These are phyloP conservation scores for Aspergillus hancockii DNA, from an alignment of 495 filamentous ascomycete species.

Conservation along the genomic window DNA sequence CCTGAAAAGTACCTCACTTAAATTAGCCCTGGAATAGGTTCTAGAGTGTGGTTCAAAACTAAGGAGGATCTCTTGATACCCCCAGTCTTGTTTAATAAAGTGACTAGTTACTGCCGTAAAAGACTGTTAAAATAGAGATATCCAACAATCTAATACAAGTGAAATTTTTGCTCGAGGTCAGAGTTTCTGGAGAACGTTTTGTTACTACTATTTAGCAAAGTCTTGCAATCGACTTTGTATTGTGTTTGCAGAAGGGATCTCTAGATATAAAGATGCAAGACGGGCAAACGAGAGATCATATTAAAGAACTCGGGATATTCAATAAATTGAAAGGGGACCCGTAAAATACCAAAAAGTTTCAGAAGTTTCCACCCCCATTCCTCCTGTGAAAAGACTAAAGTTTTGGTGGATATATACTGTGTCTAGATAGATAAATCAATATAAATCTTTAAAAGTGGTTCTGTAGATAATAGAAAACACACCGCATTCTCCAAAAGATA, in stretches of 20 bases:
- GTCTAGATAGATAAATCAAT: too few relatives aligned
- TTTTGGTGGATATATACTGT: too few relatives aligned
- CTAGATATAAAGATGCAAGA: neutral
- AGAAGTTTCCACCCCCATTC: neutral
- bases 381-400: neutral
- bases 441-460: too few relatives aligned
- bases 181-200: neutral
- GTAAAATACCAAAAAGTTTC: neutral
- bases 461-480: too few relatives aligned
- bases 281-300: neutral
- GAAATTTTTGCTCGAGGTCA: neutral
- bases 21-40: neutral
- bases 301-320: neutral
- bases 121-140: neutral
- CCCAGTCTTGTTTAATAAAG: neutral
- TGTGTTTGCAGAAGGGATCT: neutral
- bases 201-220: neutral
- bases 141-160: neutral
- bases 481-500: too few relatives aligned
- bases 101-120: neutral
- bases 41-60: neutral
- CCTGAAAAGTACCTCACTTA: slow-evolving; percentile 11
- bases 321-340: neutral
- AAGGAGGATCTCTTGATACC: neutral
- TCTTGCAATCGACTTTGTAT: neutral